phyloP scores from a whole-genome alignment of 139 green algal genomes.

The Diplosphaera chodatii region DNA sequence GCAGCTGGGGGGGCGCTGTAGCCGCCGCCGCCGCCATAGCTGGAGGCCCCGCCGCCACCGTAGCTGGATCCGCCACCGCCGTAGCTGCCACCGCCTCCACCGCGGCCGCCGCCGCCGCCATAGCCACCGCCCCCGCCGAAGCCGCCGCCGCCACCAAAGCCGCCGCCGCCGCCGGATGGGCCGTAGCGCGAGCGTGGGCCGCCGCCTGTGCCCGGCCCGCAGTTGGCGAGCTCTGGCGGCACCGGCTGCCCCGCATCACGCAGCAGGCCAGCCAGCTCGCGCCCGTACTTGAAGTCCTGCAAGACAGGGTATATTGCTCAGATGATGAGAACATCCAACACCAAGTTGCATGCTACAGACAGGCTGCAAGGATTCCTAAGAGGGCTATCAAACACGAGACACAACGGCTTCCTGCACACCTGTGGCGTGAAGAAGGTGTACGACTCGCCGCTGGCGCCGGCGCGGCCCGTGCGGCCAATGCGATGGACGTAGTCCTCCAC shows the following conservation, averaged over 20 bases:
- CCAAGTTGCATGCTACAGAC: too few species aligned
- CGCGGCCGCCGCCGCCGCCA: slow-evolving; percentile 20
- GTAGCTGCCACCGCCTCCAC: slow-evolving; percentile 17
- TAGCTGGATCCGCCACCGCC: slow-evolving; percentile 20
- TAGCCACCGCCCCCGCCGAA: slow-evolving; percentile 16
- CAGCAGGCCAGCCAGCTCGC: slow-evolving; percentile 57
- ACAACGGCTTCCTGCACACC: too few species aligned
- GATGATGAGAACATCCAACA: too few species aligned
- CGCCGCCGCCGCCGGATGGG: slow-evolving; percentile 5
- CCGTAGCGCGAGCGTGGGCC: slow-evolving; percentile 31
- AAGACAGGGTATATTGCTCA: background rate
- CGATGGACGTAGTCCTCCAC: slow-evolving; percentile 86
- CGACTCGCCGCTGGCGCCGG: slow-evolving; percentile 67
- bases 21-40: slow-evolving; percentile 24
- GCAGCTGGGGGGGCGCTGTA: background rate
- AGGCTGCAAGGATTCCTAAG: too few species aligned
- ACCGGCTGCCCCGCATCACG: slow-evolving; percentile 55
- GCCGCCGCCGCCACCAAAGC: slow-evolving; percentile 16
- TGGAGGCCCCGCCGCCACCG: slow-evolving; percentile 19
- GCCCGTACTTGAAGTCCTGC: slow-evolving; percentile 59
- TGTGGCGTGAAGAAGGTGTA: slow-evolving; percentile 69
- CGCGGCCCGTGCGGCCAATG: slow-evolving; percentile 83
- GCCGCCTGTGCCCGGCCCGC: slow-evolving; percentile 22
- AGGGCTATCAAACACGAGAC: too few species aligned
- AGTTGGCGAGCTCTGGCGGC: slow-evolving; percentile 48